Evolutionary conservation across 1,284 basidiomycete species (phyloP).

Genomic region (Fistulina hepatica): DNA sequence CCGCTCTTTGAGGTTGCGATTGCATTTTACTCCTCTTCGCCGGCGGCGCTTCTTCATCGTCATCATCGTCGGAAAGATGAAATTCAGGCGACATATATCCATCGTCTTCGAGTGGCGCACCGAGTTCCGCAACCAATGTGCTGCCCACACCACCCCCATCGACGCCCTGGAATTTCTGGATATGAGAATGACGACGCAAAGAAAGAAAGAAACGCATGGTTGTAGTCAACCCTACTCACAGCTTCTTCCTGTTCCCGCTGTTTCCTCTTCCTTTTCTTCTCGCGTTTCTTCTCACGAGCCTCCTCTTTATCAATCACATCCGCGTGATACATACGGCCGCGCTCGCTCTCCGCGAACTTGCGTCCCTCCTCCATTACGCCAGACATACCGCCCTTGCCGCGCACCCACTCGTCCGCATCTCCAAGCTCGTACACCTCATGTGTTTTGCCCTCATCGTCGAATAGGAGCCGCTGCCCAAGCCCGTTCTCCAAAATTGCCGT

Average conservation of each 20-base stretch:
- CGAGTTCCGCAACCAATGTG: no score
- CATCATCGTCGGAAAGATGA: constrained; percentile 41
- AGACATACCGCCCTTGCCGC: constrained; percentile 40
- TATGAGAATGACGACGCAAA: constrained; percentile 5
- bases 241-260: constrained; percentile 63
- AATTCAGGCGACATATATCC: constrained; percentile 70
- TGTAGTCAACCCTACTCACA: constrained; percentile 29
- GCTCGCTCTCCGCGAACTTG: constrained; percentile 64
- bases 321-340: constrained; percentile 55
- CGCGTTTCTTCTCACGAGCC: constrained; percentile 78
- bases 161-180: constrained; percentile 17
- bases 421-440: constrained; percentile 77
- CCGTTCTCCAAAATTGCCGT: constrained; percentile 60
- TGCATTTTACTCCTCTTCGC: constrained; percentile 27
- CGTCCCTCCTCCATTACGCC: constrained; percentile 60
- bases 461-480: constrained; percentile 63
- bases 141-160: constrained; percentile 15
- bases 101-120: constrained; percentile 33
- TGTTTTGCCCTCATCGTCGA: constrained; percentile 75
- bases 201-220: constrained; percentile 5
- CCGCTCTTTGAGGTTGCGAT: constrained; percentile 3
- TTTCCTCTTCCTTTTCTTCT: constrained; percentile 83
- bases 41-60: constrained; percentile 30
- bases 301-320: constrained; percentile 74
- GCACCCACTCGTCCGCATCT: constrained; percentile 60